A percentile compares a stretch with the other conserved stretches of the same genome.
Evolutionary conservation across 2,329 filamentous ascomycete species (phyloP).

Genomic region (Penicillium aurantiogriseum): DNA sequence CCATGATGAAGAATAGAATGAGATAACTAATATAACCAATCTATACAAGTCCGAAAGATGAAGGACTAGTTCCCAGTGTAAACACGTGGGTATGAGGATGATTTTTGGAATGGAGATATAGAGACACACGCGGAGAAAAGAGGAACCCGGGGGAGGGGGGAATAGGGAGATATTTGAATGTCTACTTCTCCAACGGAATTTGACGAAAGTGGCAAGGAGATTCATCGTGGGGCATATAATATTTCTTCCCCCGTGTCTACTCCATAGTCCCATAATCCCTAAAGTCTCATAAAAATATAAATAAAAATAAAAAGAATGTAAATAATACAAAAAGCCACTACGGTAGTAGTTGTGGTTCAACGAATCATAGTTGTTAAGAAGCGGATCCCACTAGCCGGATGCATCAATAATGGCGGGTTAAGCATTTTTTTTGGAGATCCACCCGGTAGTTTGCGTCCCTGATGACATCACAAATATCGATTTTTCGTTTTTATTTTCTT

Average conservation of each 20-base stretch:
- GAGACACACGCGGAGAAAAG: slow-evolving; percentile 15
- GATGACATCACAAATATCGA: slow-evolving; percentile 22
- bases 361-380: slow-evolving; percentile 22
- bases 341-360: slow-evolving; percentile 5
- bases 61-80: slow-evolving; percentile 1
- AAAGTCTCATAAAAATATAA: neutral
- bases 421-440: slow-evolving; percentile 26
- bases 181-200: slow-evolving; percentile 12
- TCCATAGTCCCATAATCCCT: neutral
- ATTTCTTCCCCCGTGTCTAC: slow-evolving; percentile 9
- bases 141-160: slow-evolving; percentile 13
- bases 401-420: slow-evolving; percentile 34
- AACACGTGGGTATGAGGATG: slow-evolving; percentile 2
- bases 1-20: slow-evolving; percentile 41
- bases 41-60: slow-evolving; percentile 1
- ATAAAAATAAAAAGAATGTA: neutral
- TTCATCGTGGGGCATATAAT: slow-evolving; percentile 22
- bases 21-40: neutral
- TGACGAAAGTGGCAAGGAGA: slow-evolving; percentile 22
- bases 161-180: slow-evolving; percentile 31
- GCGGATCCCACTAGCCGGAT: slow-evolving; percentile 22
- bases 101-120: slow-evolving; percentile 6
- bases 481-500: neutral
- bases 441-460: slow-evolving; percentile 21
- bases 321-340: neutral